Percentiles rank a stretch among this genome's conserved stretches.
phyloP scores from a whole-genome alignment of 805 yeast species.

The Sungouiozyma intestinalis region DNA sequence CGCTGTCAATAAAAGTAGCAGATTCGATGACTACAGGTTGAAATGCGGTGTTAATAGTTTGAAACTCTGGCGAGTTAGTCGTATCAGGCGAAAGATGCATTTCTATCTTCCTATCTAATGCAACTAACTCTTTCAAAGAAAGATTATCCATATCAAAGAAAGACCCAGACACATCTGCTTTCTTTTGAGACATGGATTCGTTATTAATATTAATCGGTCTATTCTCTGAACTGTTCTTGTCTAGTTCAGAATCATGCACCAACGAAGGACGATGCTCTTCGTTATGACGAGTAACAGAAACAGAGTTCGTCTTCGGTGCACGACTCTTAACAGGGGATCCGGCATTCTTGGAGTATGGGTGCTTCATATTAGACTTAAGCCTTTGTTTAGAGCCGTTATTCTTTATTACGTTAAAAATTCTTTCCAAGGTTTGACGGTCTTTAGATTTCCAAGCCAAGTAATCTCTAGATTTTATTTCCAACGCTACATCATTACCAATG shows the following conservation, averaged over 20 bases:
- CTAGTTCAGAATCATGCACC: conserved; percentile 5
- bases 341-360: neutral
- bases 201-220: neutral
- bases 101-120: neutral
- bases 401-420: conserved; percentile 8
- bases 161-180: neutral
- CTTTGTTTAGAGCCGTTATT: neutral
- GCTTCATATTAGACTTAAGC: neutral
- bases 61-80: neutral
- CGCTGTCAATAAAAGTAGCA: conserved; percentile 6
- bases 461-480: conserved; percentile 16
- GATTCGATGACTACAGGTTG: neutral
- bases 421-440: conserved; percentile 17
- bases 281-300: neutral
- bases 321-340: neutral
- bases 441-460: conserved; percentile 18
- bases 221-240: neutral
- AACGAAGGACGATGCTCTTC: neutral
- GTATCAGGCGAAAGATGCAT: neutral
- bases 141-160: neutral
- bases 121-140: neutral
- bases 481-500: conserved; percentile 15
- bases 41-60: neutral
- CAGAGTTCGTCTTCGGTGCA: neutral
- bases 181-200: neutral